Percentiles rank a stretch among this genome's conserved stretches.
These are phyloP conservation scores for Capniomyces stellatus DNA, from an alignment of 371 early-diverging fungal genomes.

Conservation along the genomic window DNA sequence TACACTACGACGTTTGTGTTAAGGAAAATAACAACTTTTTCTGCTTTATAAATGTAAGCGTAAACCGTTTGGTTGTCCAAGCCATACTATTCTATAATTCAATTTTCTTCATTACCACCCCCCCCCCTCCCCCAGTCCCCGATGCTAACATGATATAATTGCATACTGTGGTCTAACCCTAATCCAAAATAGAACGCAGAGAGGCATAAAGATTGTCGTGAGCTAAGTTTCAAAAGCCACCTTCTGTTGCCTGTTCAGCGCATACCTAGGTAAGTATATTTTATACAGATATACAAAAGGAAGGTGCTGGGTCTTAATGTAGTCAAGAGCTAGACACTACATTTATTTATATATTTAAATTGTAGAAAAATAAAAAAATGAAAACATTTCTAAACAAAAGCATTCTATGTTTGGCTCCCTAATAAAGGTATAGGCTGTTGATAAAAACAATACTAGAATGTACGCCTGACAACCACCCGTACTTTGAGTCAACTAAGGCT, in stretches of 20 bases:
- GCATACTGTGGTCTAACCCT: no score
- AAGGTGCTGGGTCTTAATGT: no score
- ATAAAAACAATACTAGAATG: slow-evolving; percentile 42
- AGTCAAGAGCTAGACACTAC: no score
- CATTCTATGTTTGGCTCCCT: not conserved
- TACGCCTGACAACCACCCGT: slow-evolving; percentile 41
- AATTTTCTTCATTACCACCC: slow-evolving; percentile 20
- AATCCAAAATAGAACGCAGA: slow-evolving; percentile 6
- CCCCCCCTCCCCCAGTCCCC: not conserved
- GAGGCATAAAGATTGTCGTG: slow-evolving; percentile 27
- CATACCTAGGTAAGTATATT: slow-evolving; percentile 28
- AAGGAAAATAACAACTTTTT: slow-evolving; percentile 2
- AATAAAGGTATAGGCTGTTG: slow-evolving; percentile 47
- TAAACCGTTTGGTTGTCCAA: slow-evolving; percentile 24
- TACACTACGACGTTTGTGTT: not conserved
- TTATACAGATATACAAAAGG: no score
- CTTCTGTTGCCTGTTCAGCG: slow-evolving; percentile 70
- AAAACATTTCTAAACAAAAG: not conserved
- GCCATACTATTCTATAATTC: slow-evolving; percentile 13
- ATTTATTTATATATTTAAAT: not conserved
- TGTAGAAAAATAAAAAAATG: not conserved
- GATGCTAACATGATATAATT: no score
- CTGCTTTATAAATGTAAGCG: not conserved
- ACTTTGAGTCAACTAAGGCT: slow-evolving; percentile 28
- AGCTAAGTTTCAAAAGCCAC: slow-evolving; percentile 51